Percentiles rank a stretch among this genome's conserved stretches.
Evolutionary conservation across 2,329 filamentous ascomycete genomes (phyloP).

Genomic region (Xylariomycetidae sp.): DNA sequence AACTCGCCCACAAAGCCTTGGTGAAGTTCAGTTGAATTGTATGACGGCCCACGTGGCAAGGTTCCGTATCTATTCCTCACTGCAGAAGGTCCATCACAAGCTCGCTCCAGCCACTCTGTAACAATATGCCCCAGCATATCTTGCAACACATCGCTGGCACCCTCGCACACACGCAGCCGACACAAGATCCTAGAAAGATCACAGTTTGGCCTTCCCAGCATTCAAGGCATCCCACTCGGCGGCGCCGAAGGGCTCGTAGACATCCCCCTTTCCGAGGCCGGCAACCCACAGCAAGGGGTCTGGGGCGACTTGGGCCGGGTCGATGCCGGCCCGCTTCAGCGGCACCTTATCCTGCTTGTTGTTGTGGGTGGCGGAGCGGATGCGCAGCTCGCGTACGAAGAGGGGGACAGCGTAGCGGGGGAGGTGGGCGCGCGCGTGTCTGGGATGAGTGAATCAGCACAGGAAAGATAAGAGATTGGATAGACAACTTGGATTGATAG

Average conservation of each 20-base stretch:
- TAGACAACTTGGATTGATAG: no score
- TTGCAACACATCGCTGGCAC: no score
- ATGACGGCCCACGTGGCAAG: no score
- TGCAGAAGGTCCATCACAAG: no score
- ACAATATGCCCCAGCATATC: no score
- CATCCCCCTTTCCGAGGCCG: slow-evolving; percentile 45
- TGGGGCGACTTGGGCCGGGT: slow-evolving; percentile 42
- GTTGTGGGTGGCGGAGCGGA: slow-evolving; percentile 60
- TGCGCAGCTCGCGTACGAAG: slow-evolving; percentile 59
- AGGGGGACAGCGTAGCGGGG: slow-evolving; percentile 71
- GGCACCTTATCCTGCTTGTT: slow-evolving; percentile 77
- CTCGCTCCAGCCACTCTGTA: no score
- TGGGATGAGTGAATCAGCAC: slow-evolving; percentile 12
- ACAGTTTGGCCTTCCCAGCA: slow-evolving; percentile 39
- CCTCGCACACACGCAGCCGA: no score
- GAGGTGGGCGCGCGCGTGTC: slow-evolving; percentile 51
- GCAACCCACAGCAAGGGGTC: slow-evolving; percentile 51
- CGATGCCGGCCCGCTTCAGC: slow-evolving; percentile 60
- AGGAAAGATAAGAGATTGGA: no score
- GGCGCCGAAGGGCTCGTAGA: slow-evolving; percentile 53
- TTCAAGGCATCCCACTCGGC: slow-evolving; percentile 52
- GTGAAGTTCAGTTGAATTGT: no score
- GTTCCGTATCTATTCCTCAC: no score
- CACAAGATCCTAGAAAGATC: no score
- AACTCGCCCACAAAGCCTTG: no score